Conservation (phyloP, 148 eudicot genomes). For the Tetragonia tetragonoides region DNA sequence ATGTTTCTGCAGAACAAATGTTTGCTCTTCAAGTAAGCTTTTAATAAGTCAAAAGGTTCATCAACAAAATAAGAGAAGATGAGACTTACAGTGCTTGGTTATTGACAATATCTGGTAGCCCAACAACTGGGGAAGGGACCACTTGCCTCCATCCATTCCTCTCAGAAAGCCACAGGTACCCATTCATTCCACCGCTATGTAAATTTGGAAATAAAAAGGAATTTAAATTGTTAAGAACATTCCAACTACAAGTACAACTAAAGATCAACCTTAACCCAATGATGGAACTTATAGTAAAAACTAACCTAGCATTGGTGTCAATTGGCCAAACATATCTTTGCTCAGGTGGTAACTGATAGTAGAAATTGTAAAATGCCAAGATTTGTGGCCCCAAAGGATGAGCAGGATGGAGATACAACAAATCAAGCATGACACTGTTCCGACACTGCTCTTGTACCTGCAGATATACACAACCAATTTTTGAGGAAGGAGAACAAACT, state of each 20-base stretch:
- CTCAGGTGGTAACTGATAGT: slow-evolving; percentile 39
- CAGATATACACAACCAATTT: slow-evolving; percentile 4
- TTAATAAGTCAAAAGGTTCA: not conserved
- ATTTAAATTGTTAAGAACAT: not conserved
- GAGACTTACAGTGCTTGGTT: slow-evolving; percentile 71
- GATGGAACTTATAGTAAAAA: not conserved
- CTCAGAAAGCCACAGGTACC: slow-evolving; percentile 71
- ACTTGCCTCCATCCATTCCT: slow-evolving; percentile 66
- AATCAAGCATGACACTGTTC: slow-evolving; percentile 73
- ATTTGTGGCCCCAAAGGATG: slow-evolving; percentile 67
- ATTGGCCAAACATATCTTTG: slow-evolving; percentile 61
- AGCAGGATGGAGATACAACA: slow-evolving; percentile 66
- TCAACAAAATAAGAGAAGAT: slow-evolving; percentile 12
- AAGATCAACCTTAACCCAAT: not conserved
- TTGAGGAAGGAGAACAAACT: not conserved
- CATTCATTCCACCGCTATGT: slow-evolving; percentile 90
- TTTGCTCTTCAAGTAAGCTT: slow-evolving; percentile 11
- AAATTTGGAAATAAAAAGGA: slow-evolving; percentile 5
- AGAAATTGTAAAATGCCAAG: slow-evolving; percentile 49
- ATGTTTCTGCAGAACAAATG: slow-evolving; percentile 60
- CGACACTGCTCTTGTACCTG: slow-evolving; percentile 75
- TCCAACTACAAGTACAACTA: not conserved
- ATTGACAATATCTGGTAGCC: slow-evolving; percentile 54
- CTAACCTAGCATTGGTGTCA: slow-evolving; percentile 63
- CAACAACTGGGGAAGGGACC: slow-evolving; percentile 59